Evolutionary conservation across 306 rosid species (phyloP), one percentile per base, ranked within the genome.

Genomic region (Gynostemma pentaphyllum): DNA sequence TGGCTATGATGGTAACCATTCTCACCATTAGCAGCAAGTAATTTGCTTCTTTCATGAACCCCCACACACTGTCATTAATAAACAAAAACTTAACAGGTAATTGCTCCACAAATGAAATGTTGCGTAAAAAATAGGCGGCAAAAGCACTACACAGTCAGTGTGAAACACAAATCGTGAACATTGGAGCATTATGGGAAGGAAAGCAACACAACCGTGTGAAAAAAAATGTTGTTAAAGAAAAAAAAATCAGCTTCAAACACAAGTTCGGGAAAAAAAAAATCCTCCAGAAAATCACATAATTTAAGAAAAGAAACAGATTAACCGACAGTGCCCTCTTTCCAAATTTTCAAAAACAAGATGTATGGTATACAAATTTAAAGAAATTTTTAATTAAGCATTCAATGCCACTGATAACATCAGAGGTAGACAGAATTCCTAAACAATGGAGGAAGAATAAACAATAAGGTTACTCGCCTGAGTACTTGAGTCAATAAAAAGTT

Each of bases 401-500:
- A 18, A 7, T 19, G 21, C 46, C 14, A 65, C 24, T 12, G 9
- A n/a, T n/a, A n/a, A n/a, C n/a, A n/a, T n/a, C n/a, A n/a, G n/a
- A n/a, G n/a, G n/a, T n/a, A n/a, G n/a, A n/a, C n/a, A n/a, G n/a
- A n/a, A n/a, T n/a, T n/a, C n/a, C n/a, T 15, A 8, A 27, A 44
- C 24, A 18, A 51, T 44, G 53, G 12, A 7, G 34, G 65, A 68
- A 26, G 32, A 44, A 45, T 8, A 30, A 15, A 48, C 44, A 8
- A 34, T 44, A 49, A 62, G n/a, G 53, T 50, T 30, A 50, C 70
- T 66, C 23, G 39, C 70, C 70, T 61, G 66, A 61, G 50, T 13
- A 50, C 66, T 61, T 7, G 98, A 86, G 81, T 82, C 78, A 44
- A 92, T 88, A 70, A 92, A 92, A 74, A 92, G 96, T 74, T 84